Conservation (phyloP, 371 early-diverging fungal genomes). For the Dinochytrium kinnereticum region DNA sequence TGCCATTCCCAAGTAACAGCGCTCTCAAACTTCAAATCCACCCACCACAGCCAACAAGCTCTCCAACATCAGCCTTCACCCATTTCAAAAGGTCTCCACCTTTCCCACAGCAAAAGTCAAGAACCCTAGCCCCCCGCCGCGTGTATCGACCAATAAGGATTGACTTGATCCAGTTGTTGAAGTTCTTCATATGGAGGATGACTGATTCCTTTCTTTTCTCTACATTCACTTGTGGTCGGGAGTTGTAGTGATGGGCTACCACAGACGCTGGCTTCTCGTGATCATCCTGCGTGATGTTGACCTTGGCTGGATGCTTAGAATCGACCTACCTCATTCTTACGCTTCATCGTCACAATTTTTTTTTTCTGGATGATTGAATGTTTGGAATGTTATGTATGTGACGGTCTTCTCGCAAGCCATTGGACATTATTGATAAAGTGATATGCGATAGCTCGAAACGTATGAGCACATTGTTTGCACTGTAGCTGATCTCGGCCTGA, state of each 20-base stretch:
- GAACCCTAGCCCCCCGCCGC: conserved; percentile 56
- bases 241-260: conserved; percentile 56
- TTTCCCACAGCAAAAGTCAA: conserved; percentile 99
- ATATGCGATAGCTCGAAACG: no score
- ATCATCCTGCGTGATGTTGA: not conserved
- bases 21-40: no score
- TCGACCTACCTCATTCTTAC: no score
- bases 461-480: no score
- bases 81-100: conserved; percentile 99
- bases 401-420: no score
- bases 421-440: no score
- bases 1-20: no score
- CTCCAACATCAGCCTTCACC: conserved; percentile 71
- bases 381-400: no score
- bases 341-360: no score
- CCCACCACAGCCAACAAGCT: conserved; percentile 68
- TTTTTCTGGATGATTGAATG: no score
- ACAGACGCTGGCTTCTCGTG: not conserved
- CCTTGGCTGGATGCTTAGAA: no score
- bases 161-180: conserved; percentile 98
- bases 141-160: conserved; percentile 80
- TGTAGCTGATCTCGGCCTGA: no score
- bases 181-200: conserved; percentile 85
- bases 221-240: conserved; percentile 77
- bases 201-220: conserved; percentile 78